Conservation (phyloP, 2,329 filamentous ascomycete genomes). For the Tetracladium maxilliforme region DNA sequence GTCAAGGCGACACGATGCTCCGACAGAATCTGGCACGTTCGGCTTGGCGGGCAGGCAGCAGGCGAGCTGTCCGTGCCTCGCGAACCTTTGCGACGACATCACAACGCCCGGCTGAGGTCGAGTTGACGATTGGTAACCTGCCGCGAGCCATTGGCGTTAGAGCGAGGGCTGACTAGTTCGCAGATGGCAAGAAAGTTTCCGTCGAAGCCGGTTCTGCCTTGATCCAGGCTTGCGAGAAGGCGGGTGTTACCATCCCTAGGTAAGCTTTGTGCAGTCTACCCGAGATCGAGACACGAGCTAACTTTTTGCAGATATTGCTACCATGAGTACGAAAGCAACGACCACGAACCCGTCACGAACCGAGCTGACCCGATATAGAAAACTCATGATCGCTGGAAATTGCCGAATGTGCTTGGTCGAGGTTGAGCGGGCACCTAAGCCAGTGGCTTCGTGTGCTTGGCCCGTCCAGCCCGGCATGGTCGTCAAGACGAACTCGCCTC, state of each 20-base stretch:
- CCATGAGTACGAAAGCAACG: constrained; percentile 89
- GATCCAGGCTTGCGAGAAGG: constrained; percentile 99
- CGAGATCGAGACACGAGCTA: constrained; percentile 6
- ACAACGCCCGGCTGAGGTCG: constrained; percentile 76
- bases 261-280: constrained; percentile 21
- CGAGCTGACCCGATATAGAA: constrained; percentile 36
- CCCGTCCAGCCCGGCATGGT: constrained; percentile 98
- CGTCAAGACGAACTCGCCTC: constrained; percentile 92
- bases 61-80: constrained; percentile 42
- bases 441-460: constrained; percentile 96
- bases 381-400: constrained; percentile 98
- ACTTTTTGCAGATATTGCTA: constrained; percentile 71
- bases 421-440: constrained; percentile 91
- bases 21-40: constrained; percentile 54
- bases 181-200: constrained; percentile 95
- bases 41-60: constrained; percentile 50
- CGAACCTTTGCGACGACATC: constrained; percentile 72
- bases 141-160: constrained; percentile 21
- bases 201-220: constrained; percentile 95
- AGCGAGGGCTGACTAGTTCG: constrained; percentile 11
- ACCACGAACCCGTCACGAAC: no score
- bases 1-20: constrained; percentile 52
- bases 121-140: constrained; percentile 94
- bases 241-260: constrained; percentile 78
- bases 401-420: constrained; percentile 99